Conservation (phyloP, 805 yeast genomes). For the Jamesozyma rosinii region DNA sequence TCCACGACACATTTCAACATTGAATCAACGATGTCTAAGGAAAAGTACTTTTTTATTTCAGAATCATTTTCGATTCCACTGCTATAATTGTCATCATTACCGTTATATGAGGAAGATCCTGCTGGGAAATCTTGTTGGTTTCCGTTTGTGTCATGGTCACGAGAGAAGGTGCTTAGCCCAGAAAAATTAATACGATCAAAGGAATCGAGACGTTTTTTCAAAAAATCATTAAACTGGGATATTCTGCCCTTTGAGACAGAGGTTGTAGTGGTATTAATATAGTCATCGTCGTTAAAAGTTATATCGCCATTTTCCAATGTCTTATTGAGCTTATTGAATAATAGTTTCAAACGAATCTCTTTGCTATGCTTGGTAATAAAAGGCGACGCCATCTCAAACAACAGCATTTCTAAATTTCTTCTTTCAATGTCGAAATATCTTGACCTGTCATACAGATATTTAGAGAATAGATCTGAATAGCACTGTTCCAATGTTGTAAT, state of each 20-base stretch:
- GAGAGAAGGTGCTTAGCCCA: conserved; percentile 22
- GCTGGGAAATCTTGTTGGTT: not conserved
- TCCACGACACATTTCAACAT: conserved; percentile 67
- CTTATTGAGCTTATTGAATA: conserved; percentile 26
- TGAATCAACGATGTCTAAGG: conserved; percentile 45
- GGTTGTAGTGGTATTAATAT: not conserved
- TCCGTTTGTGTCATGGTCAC: conserved; percentile 19
- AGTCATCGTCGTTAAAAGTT: not conserved
- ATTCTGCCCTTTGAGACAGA: conserved; percentile 30
- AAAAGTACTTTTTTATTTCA: conserved; percentile 21
- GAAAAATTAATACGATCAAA: conserved; percentile 18
- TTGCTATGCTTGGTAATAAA: conserved; percentile 29
- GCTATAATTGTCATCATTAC: not conserved
- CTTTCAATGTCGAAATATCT: conserved; percentile 65
- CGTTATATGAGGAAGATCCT: not conserved
- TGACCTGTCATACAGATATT: conserved; percentile 51
- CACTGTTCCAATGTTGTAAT: conserved; percentile 55
- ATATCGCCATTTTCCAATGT: conserved; percentile 13
- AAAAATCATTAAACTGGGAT: conserved; percentile 46
- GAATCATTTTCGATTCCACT: not conserved
- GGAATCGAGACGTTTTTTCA: conserved; percentile 45
- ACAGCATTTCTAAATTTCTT: conserved; percentile 45
- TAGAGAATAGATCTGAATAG: conserved; percentile 62
- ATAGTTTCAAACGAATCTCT: conserved; percentile 22
- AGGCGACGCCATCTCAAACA: conserved; percentile 26